Conservation (phyloP, 2,329 filamentous ascomycete genomes). For the Diaporthe citriasiana region DNA sequence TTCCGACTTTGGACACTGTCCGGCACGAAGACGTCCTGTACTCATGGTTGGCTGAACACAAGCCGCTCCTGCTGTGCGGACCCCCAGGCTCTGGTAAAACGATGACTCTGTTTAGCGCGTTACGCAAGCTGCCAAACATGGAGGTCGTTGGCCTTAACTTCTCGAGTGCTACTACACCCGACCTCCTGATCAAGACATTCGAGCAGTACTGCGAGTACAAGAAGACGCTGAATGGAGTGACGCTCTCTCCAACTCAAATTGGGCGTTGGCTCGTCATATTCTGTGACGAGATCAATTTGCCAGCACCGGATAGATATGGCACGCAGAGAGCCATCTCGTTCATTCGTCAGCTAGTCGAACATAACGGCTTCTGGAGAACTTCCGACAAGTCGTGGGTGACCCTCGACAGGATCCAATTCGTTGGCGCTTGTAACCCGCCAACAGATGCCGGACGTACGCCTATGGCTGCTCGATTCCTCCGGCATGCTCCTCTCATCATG, state of each 20-base stretch:
- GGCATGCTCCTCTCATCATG: slow-evolving; percentile 99
- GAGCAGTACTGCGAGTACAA: slow-evolving; percentile 99
- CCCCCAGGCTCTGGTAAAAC: slow-evolving; percentile 99
- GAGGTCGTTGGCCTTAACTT: slow-evolving; percentile 99
- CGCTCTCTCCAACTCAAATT: slow-evolving; percentile 96
- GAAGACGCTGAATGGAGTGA: slow-evolving; percentile 96
- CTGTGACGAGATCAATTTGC: slow-evolving; percentile 99
- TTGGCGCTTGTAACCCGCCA: slow-evolving; percentile 97
- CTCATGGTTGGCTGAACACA: slow-evolving; percentile 99
- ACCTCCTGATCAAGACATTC: slow-evolving; percentile 98
- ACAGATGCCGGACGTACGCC: slow-evolving; percentile 97
- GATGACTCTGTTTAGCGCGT: slow-evolving; percentile 98
- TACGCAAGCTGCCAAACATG: slow-evolving; percentile 98
- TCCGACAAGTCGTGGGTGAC: slow-evolving; percentile 98
- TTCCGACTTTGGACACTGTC: slow-evolving; percentile 96
- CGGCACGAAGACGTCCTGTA: slow-evolving; percentile 99
- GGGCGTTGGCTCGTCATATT: slow-evolving; percentile 98
- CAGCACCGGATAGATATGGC: slow-evolving; percentile 96
- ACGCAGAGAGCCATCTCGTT: slow-evolving; percentile 98
- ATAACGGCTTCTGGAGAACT: slow-evolving; percentile 99
- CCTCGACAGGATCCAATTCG: slow-evolving; percentile 97
- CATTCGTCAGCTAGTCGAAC: slow-evolving; percentile 95
- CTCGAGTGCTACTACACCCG: slow-evolving; percentile 97
- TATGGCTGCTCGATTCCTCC: slow-evolving; percentile 91
- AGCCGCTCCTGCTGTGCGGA: slow-evolving; percentile 94